Evolutionary conservation across 202 grass and related monocot genomes (phyloP), one percentile per base, ranked within the genome.

Genomic region (Schoenoplectus tabernaemontani): DNA sequence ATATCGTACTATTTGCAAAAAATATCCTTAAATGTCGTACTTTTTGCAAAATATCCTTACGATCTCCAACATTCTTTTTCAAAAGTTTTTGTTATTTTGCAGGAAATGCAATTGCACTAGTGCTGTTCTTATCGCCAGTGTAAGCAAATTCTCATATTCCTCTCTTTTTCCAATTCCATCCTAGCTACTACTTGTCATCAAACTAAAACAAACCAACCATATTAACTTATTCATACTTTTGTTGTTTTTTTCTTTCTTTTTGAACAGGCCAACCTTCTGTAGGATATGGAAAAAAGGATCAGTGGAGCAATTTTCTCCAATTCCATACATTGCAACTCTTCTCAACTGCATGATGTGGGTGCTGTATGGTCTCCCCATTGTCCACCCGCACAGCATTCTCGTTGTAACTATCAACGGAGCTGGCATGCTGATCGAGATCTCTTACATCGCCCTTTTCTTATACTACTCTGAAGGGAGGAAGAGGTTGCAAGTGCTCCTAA

Each of bases 271-370:
- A 75, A 97, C 93, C 38, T 93, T 97, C 84, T 43, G 9, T 30
- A 77, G 63, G 11, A 97, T 97, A 90, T 91, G 91, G 88, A 93
- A 91, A 75, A 91, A 89, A 70, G 5, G 82, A 5, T 80, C 89
- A 26, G 95, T 97, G 77, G 91, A 97, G 85, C 89, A 92, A 77
- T 97, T 92, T 86, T 93, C 91, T 32, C 56, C 89, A 32, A 78
- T 88, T 43, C 95, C 95, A 23, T 97, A 97, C 84, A 80, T 94
- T 3, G 89, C 87, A 20, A 90, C 94, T 37, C 87, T 97, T 0
- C 89, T 97, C 12, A 97, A 97, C 86, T 97, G 94, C 94, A 92
- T 94, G 94, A 88, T 97, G 86, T 97, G 94, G 94, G 87, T 94
- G 79, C 50, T 94, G 15, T 97, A 97, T 64, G 95, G 95, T 0